Evolutionary conservation across 2,329 filamentous ascomycete species (phyloP), one percentile per base, ranked within the genome.

Genomic region (Falciphora oryzae): DNA sequence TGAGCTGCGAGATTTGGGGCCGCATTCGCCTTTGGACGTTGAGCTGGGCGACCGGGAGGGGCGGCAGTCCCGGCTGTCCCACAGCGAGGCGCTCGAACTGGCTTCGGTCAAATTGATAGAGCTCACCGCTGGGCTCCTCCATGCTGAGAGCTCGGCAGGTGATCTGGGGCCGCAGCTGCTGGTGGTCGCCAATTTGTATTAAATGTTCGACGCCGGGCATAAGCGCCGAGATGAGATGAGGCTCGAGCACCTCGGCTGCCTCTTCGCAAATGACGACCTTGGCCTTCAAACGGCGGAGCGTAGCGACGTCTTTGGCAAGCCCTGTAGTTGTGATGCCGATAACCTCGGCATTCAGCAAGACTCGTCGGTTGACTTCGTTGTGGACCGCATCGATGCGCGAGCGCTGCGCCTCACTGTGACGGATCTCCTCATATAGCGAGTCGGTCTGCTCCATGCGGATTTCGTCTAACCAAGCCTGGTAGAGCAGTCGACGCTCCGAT

Each of bases 191-290:
- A 56, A 89, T 89, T 18, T 86, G 78, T 25, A 90, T 84, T 7
- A 79, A 75, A 65, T 91, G 87, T 70, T 90, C 80, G 0, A 89
- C 71, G 0, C 80, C 80, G 0, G 86, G 86, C 0, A 88, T 75
- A 4, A 90, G 71, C 0, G 87, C 80, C 0, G 85, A 84, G 1
- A 90, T 71, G 3, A 84, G 75, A 65, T 90, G 87, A 0, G 84
- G 78, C 71, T 91, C 89, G 38, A 90, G 76, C 0, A 91, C 84
- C 67, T 91, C 88, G 0, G 83, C 88, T 1, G 88, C 88, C 69
- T 91, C 88, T 71, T 91, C 88, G 44, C 85, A 89, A 1, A 91
- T 71, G 22, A 91, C 72, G 0, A 89, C 81, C 66, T 88, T 88
- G 38, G 77, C 75, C 8, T 74, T 70, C 1, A 88, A 66, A 10